Conservation (phyloP, 2,329 filamentous ascomycete species). For the Orbilia blumenaviensis region DNA sequence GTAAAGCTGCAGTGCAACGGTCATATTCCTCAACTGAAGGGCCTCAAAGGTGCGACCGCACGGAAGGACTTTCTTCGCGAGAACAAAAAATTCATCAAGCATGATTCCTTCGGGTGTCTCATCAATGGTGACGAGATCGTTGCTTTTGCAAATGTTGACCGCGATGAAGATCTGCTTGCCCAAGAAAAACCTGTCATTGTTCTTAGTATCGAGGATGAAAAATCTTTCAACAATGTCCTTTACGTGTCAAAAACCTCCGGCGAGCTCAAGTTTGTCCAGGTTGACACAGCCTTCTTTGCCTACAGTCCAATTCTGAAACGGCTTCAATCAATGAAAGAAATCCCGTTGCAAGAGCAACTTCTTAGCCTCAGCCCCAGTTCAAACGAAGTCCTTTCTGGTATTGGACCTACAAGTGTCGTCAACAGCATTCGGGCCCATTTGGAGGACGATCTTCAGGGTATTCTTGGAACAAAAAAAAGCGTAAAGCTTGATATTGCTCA, state of each 20-base stretch:
- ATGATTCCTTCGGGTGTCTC: slow-evolving; percentile 71
- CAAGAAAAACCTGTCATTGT: slow-evolving; percentile 64
- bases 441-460: slow-evolving; percentile 58
- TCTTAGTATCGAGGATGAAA: slow-evolving; percentile 66
- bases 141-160: slow-evolving; percentile 70
- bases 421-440: slow-evolving; percentile 48
- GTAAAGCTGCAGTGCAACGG: slow-evolving; percentile 63
- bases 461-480: slow-evolving; percentile 58
- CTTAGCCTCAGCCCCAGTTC: slow-evolving; percentile 59
- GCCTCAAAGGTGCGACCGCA: slow-evolving; percentile 54
- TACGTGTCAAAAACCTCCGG: slow-evolving; percentile 61
- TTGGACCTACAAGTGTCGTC: slow-evolving; percentile 44
- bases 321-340: slow-evolving; percentile 67
- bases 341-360: slow-evolving; percentile 68
- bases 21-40: slow-evolving; percentile 64
- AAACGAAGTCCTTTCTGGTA: slow-evolving; percentile 48
- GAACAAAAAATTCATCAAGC: slow-evolving; percentile 67
- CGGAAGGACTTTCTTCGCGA: slow-evolving; percentile 65
- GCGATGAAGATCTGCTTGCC: slow-evolving; percentile 65
- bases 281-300: slow-evolving; percentile 74
- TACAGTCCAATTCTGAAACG: slow-evolving; percentile 73
- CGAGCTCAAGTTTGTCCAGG: slow-evolving; percentile 66
- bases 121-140: slow-evolving; percentile 65
- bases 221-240: slow-evolving; percentile 65
- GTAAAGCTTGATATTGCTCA: slow-evolving; percentile 68